Percentiles rank a stretch among this genome's conserved stretches.
Conservation (phyloP, 2,329 filamentous ascomycete species). For the Grosmannia huntii region DNA sequence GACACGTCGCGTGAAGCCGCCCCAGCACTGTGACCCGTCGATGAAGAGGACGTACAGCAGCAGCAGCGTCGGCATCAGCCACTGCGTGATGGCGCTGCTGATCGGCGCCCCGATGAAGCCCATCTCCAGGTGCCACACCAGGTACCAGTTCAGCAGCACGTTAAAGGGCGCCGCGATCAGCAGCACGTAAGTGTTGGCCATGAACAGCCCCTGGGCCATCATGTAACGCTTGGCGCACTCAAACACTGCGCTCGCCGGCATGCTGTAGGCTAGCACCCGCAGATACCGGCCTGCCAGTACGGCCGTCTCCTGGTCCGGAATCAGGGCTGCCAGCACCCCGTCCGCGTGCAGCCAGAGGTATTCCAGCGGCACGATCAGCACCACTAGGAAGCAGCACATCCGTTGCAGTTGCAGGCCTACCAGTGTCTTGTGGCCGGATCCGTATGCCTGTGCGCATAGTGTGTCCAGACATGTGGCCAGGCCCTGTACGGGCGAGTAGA, state of each 20-base stretch:
- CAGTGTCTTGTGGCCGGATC: slow-evolving; percentile 76
- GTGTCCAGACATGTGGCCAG: slow-evolving; percentile 85
- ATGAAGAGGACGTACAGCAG: slow-evolving; percentile 62
- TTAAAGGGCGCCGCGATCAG: slow-evolving; percentile 66
- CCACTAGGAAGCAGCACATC: slow-evolving; percentile 63
- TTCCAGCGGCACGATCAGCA: slow-evolving; percentile 57
- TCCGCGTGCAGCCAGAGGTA: slow-evolving; percentile 57
- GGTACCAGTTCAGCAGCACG: slow-evolving; percentile 63
- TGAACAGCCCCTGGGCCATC: slow-evolving; percentile 71
- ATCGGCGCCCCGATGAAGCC: slow-evolving; percentile 70
- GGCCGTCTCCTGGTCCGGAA: slow-evolving; percentile 61
- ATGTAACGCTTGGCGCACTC: slow-evolving; percentile 70
- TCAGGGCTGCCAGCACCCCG: slow-evolving; percentile 48
- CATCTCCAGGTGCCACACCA: slow-evolving; percentile 58
- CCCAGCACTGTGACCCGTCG: slow-evolving; percentile 66
- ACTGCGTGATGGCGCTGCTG: slow-evolving; percentile 64
- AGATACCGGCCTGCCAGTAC: slow-evolving; percentile 61
- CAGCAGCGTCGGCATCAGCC: slow-evolving; percentile 57
- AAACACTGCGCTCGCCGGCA: slow-evolving; percentile 64
- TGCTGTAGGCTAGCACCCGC: slow-evolving; percentile 54
- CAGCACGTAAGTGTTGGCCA: slow-evolving; percentile 66
- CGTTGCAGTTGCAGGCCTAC: slow-evolving; percentile 74
- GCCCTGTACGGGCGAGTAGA: slow-evolving; percentile 68
- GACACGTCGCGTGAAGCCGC: slow-evolving; percentile 58
- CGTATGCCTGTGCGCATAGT: slow-evolving; percentile 86